Base-by-base conservation (phyloP, 1,284 basidiomycete species). In the Microbotryum violaceum region DNA sequence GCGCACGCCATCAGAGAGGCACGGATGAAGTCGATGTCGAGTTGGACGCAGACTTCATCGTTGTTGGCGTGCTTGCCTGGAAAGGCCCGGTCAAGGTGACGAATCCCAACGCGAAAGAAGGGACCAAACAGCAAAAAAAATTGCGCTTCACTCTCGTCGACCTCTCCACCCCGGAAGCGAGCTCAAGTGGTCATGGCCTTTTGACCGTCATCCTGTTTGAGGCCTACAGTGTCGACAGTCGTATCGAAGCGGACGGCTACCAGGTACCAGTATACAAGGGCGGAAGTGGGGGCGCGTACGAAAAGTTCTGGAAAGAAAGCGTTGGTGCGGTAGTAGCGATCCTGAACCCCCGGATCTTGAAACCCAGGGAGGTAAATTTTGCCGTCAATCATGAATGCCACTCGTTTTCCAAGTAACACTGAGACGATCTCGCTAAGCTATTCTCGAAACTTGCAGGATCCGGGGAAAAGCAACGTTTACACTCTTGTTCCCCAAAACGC, bases 241-340 rank as follows among this genome's bases (percentile, higher is more conserved):
- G 54, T 25, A 37, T 54, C 62, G 63, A 68, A 56, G 64, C 60
- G 44, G 54, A 62, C 25, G 64, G 65, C 25, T 61, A 57, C 56
- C 61, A 65, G 46, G 66, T 65, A 44, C 87, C 84, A 70, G 69
- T 85, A 0, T 94, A 91, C 74, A 82, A 81, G 63, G 92, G 93
- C 1, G 93, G 94, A 1, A 92, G 89, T 66, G 83, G 84, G 2
- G 93, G 94, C 7, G 93, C 93, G 0, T 98, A 90, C 72, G 94
- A 97, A 74, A 80, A 78, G 66, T 83, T 89, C 76, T 85, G 87
- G 61, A 89, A 89, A 73, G 77, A 94, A 64, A 83, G 83, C 54
- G 88, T 91, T 65, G 94, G 94, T 1, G 86, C 89, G 52, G 88
- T 97, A 3, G 79, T 98, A 29, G 89, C 91, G 0, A 80, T 98